Evolutionary conservation across 1,284 basidiomycete species (phyloP).

Genomic region (Mycena citricolor): DNA sequence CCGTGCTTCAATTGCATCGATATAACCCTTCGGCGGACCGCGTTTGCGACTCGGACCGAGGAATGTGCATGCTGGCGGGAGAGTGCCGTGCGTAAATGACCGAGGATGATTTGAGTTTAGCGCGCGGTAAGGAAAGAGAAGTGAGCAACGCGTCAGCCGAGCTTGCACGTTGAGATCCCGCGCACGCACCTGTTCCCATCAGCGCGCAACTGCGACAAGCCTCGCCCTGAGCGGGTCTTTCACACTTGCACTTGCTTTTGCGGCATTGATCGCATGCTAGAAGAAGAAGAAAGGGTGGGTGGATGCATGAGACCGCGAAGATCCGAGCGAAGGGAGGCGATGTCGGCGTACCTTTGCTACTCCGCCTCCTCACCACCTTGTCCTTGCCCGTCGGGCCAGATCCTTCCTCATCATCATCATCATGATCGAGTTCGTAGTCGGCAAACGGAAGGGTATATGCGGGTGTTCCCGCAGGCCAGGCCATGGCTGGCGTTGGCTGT

Average conservation of each 20-base stretch:
- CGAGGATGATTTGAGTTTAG: too few species aligned
- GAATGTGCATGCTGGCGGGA: conserved; percentile 78
- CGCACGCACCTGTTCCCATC: conserved; percentile 67
- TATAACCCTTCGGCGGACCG: conserved; percentile 86
- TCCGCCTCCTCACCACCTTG: conserved; percentile 31
- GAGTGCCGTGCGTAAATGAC: too few species aligned
- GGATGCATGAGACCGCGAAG: conserved; percentile 9
- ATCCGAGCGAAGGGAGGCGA: conserved; percentile 3
- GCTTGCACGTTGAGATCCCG: too few species aligned
- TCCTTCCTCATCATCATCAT: neutral
- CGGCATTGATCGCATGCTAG: conserved; percentile 79
- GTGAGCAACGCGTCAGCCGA: too few species aligned
- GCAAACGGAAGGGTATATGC: conserved; percentile 12
- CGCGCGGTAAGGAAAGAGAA: too few species aligned
- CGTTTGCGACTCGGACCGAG: conserved; percentile 80
- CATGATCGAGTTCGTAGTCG: conserved; percentile 14
- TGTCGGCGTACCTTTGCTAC: conserved; percentile 61
- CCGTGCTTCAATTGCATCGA: conserved; percentile 86
- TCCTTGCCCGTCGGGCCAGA: conserved; percentile 3
- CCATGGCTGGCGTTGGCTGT: too few species aligned
- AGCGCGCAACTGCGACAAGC: conserved; percentile 73
- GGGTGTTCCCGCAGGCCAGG: conserved; percentile 14
- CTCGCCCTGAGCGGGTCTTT: conserved; percentile 51
- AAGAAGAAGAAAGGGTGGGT: conserved; percentile 14
- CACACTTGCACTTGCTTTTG: conserved; percentile 79